These are phyloP conservation scores for Cinchona pubescens DNA, from an alignment of 257 asterid genomes.

Conservation along the genomic window DNA sequence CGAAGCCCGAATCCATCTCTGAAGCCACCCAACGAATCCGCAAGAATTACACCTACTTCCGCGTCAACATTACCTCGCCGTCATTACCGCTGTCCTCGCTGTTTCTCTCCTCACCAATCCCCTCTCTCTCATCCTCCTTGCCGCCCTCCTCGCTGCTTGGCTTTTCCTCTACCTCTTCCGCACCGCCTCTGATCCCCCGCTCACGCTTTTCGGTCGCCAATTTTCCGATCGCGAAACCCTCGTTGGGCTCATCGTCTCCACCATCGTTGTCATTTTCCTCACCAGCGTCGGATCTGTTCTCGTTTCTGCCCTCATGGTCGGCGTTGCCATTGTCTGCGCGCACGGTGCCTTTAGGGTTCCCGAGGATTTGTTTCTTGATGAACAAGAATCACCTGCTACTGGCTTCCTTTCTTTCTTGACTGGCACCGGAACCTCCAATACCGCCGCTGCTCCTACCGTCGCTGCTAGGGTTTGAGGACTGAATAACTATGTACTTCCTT, in stretches of 20 bases:
- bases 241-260: constrained; percentile 36
- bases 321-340: constrained; percentile 51
- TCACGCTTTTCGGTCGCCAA: constrained; percentile 66
- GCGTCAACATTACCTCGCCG: constrained; percentile 60
- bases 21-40: constrained; percentile 76
- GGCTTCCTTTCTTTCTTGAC: constrained; percentile 72
- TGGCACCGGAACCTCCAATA: constrained; percentile 29
- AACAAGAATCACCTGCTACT: constrained; percentile 66
- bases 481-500: not conserved
- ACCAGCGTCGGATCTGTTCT: constrained; percentile 93
- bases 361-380: constrained; percentile 85
- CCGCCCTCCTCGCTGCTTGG: constrained; percentile 79
- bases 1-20: constrained; percentile 73
- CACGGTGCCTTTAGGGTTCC: constrained; percentile 90
- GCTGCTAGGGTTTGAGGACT: constrained; percentile 53
- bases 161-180: constrained; percentile 83
- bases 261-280: constrained; percentile 58
- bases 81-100: constrained; percentile 53
- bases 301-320: constrained; percentile 77
- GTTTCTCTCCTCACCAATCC: constrained; percentile 63
- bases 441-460: constrained; percentile 30
- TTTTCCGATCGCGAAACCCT: constrained; percentile 80
- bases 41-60: constrained; percentile 62
- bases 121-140: constrained; percentile 64
- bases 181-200: constrained; percentile 73